A percentile compares a stretch with the other conserved stretches of the same genome.
Evolutionary conservation across 2,329 filamentous ascomycete species (phyloP).

Genomic region (Xylariales sp.): DNA sequence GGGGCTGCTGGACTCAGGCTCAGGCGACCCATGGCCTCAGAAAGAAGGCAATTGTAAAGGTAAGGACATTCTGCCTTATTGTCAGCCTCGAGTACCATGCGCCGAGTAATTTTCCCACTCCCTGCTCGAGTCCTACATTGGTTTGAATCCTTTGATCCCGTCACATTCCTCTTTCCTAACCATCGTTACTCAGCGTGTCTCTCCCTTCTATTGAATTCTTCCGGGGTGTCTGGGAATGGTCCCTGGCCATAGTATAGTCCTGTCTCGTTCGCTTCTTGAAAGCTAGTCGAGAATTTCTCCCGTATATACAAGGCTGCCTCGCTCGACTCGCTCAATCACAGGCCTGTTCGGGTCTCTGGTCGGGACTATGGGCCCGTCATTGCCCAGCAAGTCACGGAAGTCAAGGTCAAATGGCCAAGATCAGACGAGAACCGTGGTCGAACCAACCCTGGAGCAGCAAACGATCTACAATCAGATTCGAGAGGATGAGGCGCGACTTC

Average conservation of each 20-base stretch:
- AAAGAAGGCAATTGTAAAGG: constrained; percentile 6
- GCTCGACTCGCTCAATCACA: no score
- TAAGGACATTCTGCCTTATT: constrained; percentile 17
- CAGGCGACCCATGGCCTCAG: constrained; percentile 3
- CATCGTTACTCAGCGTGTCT: neutral
- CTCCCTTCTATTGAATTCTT: neutral
- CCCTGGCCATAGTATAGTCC: no score
- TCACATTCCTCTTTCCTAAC: constrained; percentile 3
- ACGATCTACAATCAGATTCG: constrained; percentile 23
- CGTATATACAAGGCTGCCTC: no score
- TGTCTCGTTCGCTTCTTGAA: no score
- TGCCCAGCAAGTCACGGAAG: neutral
- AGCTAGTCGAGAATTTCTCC: no score
- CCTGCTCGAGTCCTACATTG: neutral
- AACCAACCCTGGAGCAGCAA: constrained; percentile 21
- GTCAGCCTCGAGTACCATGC: constrained; percentile 21
- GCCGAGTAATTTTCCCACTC: neutral
- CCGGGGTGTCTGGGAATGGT: no score
- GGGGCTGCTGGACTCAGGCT: constrained; percentile 1
- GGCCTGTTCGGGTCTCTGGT: no score
- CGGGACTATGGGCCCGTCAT: no score
- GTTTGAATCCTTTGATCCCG: no score
- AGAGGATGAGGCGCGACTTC: constrained; percentile 17
- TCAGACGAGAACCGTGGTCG: constrained; percentile 17
- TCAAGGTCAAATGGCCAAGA: constrained; percentile 10